Evolutionary conservation across 257 asterid species (phyloP), one percentile per base, ranked within the genome.

Genomic region (Plectranthus barbatus): DNA sequence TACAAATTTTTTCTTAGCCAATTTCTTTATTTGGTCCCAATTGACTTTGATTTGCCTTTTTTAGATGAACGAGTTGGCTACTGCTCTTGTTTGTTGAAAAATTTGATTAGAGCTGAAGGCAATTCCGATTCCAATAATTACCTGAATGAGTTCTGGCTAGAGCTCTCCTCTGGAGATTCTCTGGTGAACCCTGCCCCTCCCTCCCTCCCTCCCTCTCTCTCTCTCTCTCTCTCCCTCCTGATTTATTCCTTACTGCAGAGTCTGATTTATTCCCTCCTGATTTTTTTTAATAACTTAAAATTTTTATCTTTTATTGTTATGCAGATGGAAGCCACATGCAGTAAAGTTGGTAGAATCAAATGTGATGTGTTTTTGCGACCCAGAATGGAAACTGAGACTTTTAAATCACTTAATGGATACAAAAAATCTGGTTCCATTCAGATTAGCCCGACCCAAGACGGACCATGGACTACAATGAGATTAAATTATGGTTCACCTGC

Each of bases 401-500:
- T 36, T 62, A 72, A 76, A 67, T 63, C 80, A 62, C 56, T 61
- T 34, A 72, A 56, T 54, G 74, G 76, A 46, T 71, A 69, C 44
- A 71, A 55, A 72, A 83, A 77, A 54, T 74, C 87, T 37, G 86
- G 97, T 73, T 80, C 77, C 40, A 74, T 89, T 73, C 91, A 85
- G 83, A 89, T 92, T 74, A 89, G 99, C 76, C 90, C 99, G 15
- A 74, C 85, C 41, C 77, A 57, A 52, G 88, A 85, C 60, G 99
- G 99, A 47, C 97, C 99, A 53, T 92, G 99, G 99, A 86, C 96
- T 71, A 67, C 74, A 55, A 76, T 92, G 75, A 82, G 89, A 77
- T 77, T 92, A 71, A 89, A 92, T 66, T 92, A 92, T 72, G 95
- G 91, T 52, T 95, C 97, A 44, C 95, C 97, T 76, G 93, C 87